Evolutionary conservation across 2,329 filamentous ascomycete genomes (phyloP).

Genomic region (Ceratocystis cacaofunesta): DNA sequence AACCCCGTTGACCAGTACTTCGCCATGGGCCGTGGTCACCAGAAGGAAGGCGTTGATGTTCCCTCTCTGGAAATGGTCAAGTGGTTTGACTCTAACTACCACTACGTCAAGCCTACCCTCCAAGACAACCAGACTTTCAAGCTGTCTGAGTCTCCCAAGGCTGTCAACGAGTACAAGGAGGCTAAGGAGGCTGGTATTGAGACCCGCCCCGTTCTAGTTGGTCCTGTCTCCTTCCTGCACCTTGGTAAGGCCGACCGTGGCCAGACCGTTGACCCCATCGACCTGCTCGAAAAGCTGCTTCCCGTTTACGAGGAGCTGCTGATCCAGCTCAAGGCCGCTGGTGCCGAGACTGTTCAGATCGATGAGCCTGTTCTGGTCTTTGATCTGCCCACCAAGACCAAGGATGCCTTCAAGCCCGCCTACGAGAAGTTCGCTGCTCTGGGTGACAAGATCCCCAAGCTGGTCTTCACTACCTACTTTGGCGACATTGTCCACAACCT

Average conservation of each 20-base stretch:
- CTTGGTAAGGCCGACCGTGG: slow-evolving; percentile 97
- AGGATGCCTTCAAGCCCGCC: slow-evolving; percentile 93
- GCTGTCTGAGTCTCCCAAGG: slow-evolving; percentile 77
- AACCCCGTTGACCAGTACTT: slow-evolving; percentile 93
- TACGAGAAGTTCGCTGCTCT: slow-evolving; percentile 77
- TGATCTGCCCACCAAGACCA: slow-evolving; percentile 76
- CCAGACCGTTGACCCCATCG: slow-evolving; percentile 83
- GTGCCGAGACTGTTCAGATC: slow-evolving; percentile 93
- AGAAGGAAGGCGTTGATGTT: slow-evolving; percentile 87
- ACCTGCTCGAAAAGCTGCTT: slow-evolving; percentile 81
- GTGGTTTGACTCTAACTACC: slow-evolving; percentile 99
- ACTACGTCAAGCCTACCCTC: slow-evolving; percentile 98
- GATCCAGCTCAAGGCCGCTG: slow-evolving; percentile 83
- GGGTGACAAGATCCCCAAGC: slow-evolving; percentile 67
- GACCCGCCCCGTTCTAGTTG: slow-evolving; percentile 88
- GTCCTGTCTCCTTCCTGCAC: slow-evolving; percentile 92
- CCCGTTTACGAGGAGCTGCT: slow-evolving; percentile 92
- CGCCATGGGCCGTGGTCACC: slow-evolving; percentile 97
- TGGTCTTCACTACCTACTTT: slow-evolving; percentile 94
- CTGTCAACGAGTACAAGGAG: slow-evolving; percentile 85
- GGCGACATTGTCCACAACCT: slow-evolving; percentile 99
- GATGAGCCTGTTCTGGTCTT: slow-evolving; percentile 96
- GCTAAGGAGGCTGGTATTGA: slow-evolving; percentile 90
- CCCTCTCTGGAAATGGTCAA: slow-evolving; percentile 98
- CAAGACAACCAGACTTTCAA: slow-evolving; percentile 96